Evolutionary conservation across 2,329 filamentous ascomycete genomes (phyloP).

Genomic region (Ascochyta koolunga): DNA sequence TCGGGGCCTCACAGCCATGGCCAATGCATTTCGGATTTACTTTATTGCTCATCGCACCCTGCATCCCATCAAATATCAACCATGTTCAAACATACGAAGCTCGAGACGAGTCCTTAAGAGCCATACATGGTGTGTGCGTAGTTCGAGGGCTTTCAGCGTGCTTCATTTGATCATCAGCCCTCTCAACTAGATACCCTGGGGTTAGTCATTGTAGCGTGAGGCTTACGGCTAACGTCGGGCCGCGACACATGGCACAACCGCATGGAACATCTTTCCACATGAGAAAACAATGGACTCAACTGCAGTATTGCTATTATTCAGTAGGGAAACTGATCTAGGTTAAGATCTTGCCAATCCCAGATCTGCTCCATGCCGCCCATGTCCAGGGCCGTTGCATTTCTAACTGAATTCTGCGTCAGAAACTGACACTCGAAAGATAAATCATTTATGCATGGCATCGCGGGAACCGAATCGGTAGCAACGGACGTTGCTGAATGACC

Average conservation of each 20-base stretch:
- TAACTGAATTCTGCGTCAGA: constrained; percentile 35
- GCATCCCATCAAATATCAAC: background rate
- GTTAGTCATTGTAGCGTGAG: background rate
- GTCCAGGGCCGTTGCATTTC: constrained; percentile 20
- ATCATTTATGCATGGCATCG: constrained; percentile 22
- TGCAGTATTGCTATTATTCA: background rate
- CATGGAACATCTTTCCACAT: background rate
- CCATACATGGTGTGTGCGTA: background rate
- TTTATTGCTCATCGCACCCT: background rate
- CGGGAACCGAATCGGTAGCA: constrained; percentile 1
- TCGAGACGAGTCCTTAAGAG: background rate
- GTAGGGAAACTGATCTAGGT: constrained; percentile 26
- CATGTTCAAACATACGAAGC: background rate
- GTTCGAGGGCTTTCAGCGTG: too few relatives aligned
- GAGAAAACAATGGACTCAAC: background rate
- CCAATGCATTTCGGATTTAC: background rate
- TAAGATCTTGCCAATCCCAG: constrained; percentile 40
- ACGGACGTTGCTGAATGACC: background rate
- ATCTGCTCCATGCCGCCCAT: constrained; percentile 42
- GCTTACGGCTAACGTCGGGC: background rate
- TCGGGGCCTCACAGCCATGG: background rate
- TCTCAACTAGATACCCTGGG: too few relatives aligned
- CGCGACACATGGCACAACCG: background rate
- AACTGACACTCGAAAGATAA: constrained; percentile 39
- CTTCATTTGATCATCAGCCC: too few relatives aligned